Evolutionary conservation across 75 land plant species (phyloP).

Genomic region (Picea glauca): DNA sequence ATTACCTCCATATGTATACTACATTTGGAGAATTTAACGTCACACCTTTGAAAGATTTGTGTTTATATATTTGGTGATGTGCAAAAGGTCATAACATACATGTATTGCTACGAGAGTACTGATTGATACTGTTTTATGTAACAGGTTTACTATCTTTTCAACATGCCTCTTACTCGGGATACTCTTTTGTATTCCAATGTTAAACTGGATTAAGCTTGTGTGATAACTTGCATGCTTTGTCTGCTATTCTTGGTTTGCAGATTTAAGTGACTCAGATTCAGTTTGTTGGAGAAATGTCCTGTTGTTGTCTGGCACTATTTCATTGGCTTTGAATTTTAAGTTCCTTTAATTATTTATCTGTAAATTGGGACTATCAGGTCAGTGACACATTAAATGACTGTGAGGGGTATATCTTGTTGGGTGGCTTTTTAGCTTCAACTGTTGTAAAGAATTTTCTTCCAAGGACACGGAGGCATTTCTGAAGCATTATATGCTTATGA

Average conservation of each 20-base stretch:
- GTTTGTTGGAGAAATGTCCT: not conserved
- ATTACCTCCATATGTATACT: no score
- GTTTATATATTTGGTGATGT: not conserved
- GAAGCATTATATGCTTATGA: not conserved
- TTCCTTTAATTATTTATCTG: not conserved
- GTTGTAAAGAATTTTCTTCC: not conserved
- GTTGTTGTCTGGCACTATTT: not conserved
- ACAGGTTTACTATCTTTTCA: slow-evolving; percentile 46
- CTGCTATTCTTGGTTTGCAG: not conserved
- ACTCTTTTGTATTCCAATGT: slow-evolving; percentile 67
- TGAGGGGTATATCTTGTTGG: not conserved
- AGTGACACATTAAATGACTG: not conserved
- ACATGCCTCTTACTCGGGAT: slow-evolving; percentile 75
- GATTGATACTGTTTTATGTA: slow-evolving; percentile 1
- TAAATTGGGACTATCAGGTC: not conserved
- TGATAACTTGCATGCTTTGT: not conserved
- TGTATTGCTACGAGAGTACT: not conserved
- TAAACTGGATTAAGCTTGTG: slow-evolving; percentile 43
- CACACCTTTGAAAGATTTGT: not conserved
- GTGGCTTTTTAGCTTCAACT: not conserved
- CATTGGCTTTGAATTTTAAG: not conserved
- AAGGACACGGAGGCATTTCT: not conserved
- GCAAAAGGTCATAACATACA: not conserved
- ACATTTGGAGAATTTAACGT: not conserved
- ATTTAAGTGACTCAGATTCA: not conserved